Base-by-base conservation (phyloP, 1,284 basidiomycete genomes). In the Irpex rosettiformis region DNA sequence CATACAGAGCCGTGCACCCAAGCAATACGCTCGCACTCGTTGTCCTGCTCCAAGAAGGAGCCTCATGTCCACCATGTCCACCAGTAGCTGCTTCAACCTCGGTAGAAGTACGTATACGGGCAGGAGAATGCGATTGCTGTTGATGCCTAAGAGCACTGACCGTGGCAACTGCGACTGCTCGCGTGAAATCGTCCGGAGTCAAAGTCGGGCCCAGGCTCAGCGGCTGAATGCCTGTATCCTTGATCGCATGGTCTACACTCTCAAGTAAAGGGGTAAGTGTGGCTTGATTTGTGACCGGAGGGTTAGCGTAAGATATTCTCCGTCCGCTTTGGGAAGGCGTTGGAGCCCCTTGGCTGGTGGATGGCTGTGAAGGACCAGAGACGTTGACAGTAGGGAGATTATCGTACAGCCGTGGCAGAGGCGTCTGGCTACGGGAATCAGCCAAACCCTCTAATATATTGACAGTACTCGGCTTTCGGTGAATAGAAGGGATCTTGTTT, bases 1-100 rank as follows among this genome's bases (percentile, higher is more conserved):
- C 97, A 76, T 98, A 99, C 18, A 99, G 76, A 1, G 92, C 86
- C 0, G 97, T 99, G 69, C 97, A 99, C 1, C 74, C 82, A 60
- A 98, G 75, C 59, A 98, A 70, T 1, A 98, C 95, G 59, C 88
- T 94, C 1, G 93, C 90, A 72, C 91, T 94, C 10, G 88, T 88
- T 10, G 79, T 81, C 54, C 95, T 79, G 66, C 93, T 97, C 95
- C 95, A 98, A 52, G 93, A 94, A 0, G 97, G 97, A 5, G 89
- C 96, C 67, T 99, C 96, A 69, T 99, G 97, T 0, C 93, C 96
- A 25, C 87, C 87, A 70, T 89, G 85, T 8, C 81, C 88, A 22
- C 78, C 77, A 45, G 66, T 79, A 42, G 71, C 82, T 22, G 79
- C 78, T 21, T 66, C 69, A 43, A 62, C 67, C 16, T 66, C 70